phyloP scores from a whole-genome alignment of 2,329 filamentous ascomycete species.

The Neoarthrinium moseri region DNA sequence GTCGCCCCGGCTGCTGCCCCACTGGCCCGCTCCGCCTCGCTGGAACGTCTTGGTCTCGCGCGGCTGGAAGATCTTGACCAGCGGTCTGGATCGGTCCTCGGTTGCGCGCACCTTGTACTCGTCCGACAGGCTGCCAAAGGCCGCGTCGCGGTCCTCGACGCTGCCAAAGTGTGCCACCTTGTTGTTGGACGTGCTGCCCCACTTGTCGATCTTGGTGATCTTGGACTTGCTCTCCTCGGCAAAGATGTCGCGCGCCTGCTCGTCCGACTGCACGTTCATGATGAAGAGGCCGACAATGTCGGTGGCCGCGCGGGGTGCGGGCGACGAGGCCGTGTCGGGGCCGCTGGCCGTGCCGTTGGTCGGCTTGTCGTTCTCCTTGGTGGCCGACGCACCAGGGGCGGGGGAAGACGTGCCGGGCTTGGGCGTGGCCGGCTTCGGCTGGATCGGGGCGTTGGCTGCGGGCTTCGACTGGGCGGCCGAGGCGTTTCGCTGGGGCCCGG shows the following conservation, averaged over 20 bases:
- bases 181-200: conserved; percentile 64
- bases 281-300: conserved; percentile 82
- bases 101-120: conserved; percentile 73
- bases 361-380: conserved; percentile 58
- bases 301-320: conserved; percentile 62
- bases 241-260: conserved; percentile 80
- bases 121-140: conserved; percentile 70
- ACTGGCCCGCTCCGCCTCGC: conserved; percentile 66
- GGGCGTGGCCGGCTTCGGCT: conserved; percentile 46
- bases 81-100: conserved; percentile 74
- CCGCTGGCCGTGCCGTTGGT: conserved; percentile 55
- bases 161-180: conserved; percentile 86
- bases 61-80: conserved; percentile 80
- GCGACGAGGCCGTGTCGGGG: conserved; percentile 53
- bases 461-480: conserved; percentile 38
- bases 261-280: conserved; percentile 78
- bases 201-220: conserved; percentile 76
- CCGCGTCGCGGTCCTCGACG: conserved; percentile 75
- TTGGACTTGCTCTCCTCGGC: conserved; percentile 79
- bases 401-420: conserved; percentile 39
- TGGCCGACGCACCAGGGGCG: conserved; percentile 28
- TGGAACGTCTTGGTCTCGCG: conserved; percentile 57
- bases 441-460: conserved; percentile 39
- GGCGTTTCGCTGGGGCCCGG: conserved; percentile 33
- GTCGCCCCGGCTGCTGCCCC: conserved; percentile 61